A percentile compares a stretch with the other conserved stretches of the same genome.
Evolutionary conservation across 176 grass and related monocot genomes (phyloP).

Genomic region (Oryza punctata): DNA sequence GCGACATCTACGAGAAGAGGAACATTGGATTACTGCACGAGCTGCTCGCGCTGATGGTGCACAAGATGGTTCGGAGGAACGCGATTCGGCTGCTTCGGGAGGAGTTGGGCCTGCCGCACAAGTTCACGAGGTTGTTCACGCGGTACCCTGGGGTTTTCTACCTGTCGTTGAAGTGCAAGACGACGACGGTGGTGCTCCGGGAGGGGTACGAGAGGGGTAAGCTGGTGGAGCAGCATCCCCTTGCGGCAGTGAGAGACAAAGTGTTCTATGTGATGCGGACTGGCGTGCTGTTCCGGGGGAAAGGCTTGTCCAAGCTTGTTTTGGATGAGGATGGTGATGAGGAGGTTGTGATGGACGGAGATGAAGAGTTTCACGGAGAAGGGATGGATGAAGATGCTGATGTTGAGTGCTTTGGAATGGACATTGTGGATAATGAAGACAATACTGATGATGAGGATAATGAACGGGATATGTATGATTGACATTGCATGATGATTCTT

Average conservation of each 20-base stretch:
- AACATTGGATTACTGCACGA: constrained; percentile 81
- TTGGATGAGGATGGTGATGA: constrained; percentile 70
- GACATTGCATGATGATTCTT: constrained; percentile 20
- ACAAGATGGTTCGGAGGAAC: constrained; percentile 90
- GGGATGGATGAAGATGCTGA: constrained; percentile 61
- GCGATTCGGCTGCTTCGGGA: constrained; percentile 74
- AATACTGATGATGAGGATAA: constrained; percentile 39
- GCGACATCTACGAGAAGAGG: constrained; percentile 97
- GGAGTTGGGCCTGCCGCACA: constrained; percentile 81
- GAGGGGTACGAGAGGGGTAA: constrained; percentile 88
- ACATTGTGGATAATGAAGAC: constrained; percentile 56
- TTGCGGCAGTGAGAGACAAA: constrained; percentile 69
- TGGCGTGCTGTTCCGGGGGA: constrained; percentile 68
- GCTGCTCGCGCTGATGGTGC: constrained; percentile 79
- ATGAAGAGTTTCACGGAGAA: constrained; percentile 34
- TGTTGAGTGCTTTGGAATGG: constrained; percentile 65
- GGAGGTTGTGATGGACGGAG: constrained; percentile 39
- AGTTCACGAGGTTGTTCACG: constrained; percentile 86
- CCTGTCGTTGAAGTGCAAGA: constrained; percentile 90
- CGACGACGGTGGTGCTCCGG: constrained; percentile 71
- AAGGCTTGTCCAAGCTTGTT: constrained; percentile 68
- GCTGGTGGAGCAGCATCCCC: constrained; percentile 72
- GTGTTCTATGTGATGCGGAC: constrained; percentile 91
- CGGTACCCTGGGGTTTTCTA: constrained; percentile 89
- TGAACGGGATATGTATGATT: constrained; percentile 45